Evolutionary conservation across 306 rosid genomes (phyloP).

Genomic region (Rosa rugosa): DNA sequence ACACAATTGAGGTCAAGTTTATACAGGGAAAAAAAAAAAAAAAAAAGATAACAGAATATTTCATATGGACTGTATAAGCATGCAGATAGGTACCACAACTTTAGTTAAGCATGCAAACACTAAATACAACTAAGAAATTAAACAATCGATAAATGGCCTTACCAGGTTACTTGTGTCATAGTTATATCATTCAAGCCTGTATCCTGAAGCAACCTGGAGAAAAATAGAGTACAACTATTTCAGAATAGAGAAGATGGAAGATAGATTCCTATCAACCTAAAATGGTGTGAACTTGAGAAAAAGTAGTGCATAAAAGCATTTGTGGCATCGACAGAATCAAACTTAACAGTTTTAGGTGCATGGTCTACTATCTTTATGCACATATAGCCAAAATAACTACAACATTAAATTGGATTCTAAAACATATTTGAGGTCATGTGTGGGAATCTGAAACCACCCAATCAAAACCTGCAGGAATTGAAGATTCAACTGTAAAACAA

Average conservation of each 20-base stretch:
- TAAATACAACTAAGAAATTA: not conserved
- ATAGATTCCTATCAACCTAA: not conserved
- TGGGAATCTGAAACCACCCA: constrained; percentile 1
- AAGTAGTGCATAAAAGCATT: not conserved
- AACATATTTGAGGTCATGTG: not conserved
- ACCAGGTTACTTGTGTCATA: constrained; percentile 90
- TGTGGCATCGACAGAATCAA: constrained; percentile 12
- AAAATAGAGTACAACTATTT: constrained; percentile 3
- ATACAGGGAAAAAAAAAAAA: not conserved
- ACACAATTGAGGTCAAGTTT: not conserved
- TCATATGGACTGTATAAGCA: not conserved
- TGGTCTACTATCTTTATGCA: not conserved
- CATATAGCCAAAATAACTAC: not conserved
- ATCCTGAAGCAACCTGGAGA: constrained; percentile 84
- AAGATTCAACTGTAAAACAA: not conserved
- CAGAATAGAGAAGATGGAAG: not conserved
- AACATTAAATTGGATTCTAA: not conserved
- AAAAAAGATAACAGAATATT: not conserved
- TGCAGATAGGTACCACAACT: constrained; percentile 4
- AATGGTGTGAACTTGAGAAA: not conserved
- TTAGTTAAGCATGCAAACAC: not conserved
- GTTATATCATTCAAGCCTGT: constrained; percentile 69
- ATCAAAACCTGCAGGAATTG: not conserved
- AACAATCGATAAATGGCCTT: constrained; percentile 19
- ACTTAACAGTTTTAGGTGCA: not conserved